Conservation (phyloP, 1,284 basidiomycete genomes). For the Ganoderma resinaceum region DNA sequence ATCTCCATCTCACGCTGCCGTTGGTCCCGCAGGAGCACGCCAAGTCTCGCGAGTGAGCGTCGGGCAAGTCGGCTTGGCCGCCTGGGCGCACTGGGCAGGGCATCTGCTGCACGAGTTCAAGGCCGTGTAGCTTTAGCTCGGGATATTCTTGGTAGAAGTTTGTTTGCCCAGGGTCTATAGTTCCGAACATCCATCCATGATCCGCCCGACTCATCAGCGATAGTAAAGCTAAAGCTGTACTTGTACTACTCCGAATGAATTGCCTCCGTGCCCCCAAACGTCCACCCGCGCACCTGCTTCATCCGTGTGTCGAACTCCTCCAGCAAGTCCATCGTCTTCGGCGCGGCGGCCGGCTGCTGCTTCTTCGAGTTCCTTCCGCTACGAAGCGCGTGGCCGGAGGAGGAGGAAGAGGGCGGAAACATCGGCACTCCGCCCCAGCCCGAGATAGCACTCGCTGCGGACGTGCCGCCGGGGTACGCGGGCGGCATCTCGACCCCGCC, state of each 20-base stretch:
- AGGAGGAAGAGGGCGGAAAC: neutral
- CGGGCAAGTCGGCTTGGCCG: neutral
- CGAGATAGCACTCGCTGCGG: neutral
- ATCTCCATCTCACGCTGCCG: neutral
- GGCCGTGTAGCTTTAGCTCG: neutral
- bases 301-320: constrained; percentile 34
- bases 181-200: neutral
- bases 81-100: neutral
- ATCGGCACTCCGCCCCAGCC: neutral
- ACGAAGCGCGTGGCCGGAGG: neutral
- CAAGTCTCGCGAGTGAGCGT: neutral
- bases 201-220: neutral
- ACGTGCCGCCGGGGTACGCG: neutral
- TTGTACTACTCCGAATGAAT: constrained; percentile 5
- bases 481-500: neutral
- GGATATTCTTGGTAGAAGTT: neutral
- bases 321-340: constrained; percentile 19
- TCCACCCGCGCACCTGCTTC: constrained; percentile 29
- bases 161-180: neutral
- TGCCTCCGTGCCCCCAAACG: neutral
- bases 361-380: neutral
- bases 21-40: neutral
- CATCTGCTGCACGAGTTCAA: neutral
- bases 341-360: neutral
- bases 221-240: neutral